phyloP scores from a whole-genome alignment of 2,329 filamentous ascomycete genomes.

The Bipolaris victoriae region DNA sequence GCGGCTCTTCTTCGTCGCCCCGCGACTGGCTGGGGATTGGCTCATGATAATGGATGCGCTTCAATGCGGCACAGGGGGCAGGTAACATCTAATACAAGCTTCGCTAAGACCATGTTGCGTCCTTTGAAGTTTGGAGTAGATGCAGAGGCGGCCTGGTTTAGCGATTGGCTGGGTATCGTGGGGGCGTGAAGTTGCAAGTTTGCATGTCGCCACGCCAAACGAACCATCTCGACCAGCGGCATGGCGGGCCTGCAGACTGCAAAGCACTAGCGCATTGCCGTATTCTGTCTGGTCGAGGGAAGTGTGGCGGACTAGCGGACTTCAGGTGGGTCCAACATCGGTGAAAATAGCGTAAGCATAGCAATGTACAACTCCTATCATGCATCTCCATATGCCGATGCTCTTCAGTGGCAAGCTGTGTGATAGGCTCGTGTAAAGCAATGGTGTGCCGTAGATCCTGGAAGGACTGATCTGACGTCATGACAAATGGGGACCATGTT shows the following conservation, averaged over 20 bases:
- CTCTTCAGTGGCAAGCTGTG: neutral
- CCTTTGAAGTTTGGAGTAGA: neutral
- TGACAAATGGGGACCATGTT: neutral
- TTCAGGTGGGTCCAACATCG: neutral
- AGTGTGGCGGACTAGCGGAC: too few species aligned
- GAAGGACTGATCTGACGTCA: neutral
- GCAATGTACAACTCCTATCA: neutral
- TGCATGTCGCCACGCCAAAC: slow-evolving; percentile 13
- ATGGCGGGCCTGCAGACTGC: neutral
- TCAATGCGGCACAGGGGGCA: neutral
- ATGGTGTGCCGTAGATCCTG: neutral
- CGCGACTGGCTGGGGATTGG: slow-evolving; percentile 4
- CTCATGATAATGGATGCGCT: slow-evolving; percentile 6
- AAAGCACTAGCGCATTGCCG: slow-evolving; percentile 4
- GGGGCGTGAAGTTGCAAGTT: slow-evolving; percentile 13
- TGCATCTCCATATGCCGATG: neutral
- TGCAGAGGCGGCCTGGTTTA: neutral
- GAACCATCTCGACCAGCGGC: slow-evolving; percentile 7
- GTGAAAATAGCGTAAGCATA: neutral
- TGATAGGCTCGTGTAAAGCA: neutral
- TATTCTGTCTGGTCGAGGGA: neutral
- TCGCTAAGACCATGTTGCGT: neutral
- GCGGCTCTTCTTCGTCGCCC: slow-evolving; percentile 4
- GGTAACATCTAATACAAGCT: neutral
- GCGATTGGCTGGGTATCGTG: neutral